A percentile compares a stretch with the other conserved stretches of the same genome.
phyloP scores from a whole-genome alignment of 108 stramenopile species.

The Nitzschia sp. region DNA sequence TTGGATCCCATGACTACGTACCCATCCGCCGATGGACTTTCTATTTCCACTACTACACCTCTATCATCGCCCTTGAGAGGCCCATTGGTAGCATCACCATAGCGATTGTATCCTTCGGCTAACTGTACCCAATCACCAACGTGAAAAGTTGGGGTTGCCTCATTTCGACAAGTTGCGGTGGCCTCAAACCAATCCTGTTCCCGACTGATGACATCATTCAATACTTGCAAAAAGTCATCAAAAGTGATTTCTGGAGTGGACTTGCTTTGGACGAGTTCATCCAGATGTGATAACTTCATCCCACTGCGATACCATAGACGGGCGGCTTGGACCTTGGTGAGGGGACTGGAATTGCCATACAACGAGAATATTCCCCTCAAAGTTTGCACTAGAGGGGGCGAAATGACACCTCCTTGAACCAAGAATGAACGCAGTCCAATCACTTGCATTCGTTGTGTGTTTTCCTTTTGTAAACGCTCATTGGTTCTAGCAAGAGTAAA shows the following conservation, averaged over 20 bases:
- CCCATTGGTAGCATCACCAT: constrained; percentile 45
- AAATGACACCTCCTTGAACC: constrained; percentile 26
- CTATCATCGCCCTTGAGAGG: constrained; percentile 40
- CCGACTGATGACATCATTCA: constrained; percentile 21
- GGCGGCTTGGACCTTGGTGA: constrained; percentile 30
- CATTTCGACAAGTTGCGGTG: background rate
- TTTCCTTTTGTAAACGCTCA: constrained; percentile 11
- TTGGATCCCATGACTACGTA: background rate
- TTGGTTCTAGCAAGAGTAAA: constrained; percentile 22
- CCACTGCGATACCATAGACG: constrained; percentile 58
- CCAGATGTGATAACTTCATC: constrained; percentile 28
- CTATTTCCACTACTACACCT: constrained; percentile 44
- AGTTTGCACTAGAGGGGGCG: constrained; percentile 14
- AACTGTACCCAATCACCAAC: constrained; percentile 53
- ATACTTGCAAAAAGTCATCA: constrained; percentile 22
- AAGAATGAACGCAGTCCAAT: constrained; percentile 3
- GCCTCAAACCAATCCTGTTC: constrained; percentile 9
- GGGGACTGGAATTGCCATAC: constrained; percentile 16
- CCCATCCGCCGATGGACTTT: constrained; percentile 30
- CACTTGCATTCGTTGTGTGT: constrained; percentile 20
- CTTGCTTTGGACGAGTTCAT: constrained; percentile 10
- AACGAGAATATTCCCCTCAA: constrained; percentile 33
- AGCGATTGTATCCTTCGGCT: constrained; percentile 38
- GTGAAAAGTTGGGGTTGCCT: background rate
- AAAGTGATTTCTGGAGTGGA: constrained; percentile 14